phyloP scores from a whole-genome alignment of 2,329 filamentous ascomycete species.

The Neonectria coccinea region DNA sequence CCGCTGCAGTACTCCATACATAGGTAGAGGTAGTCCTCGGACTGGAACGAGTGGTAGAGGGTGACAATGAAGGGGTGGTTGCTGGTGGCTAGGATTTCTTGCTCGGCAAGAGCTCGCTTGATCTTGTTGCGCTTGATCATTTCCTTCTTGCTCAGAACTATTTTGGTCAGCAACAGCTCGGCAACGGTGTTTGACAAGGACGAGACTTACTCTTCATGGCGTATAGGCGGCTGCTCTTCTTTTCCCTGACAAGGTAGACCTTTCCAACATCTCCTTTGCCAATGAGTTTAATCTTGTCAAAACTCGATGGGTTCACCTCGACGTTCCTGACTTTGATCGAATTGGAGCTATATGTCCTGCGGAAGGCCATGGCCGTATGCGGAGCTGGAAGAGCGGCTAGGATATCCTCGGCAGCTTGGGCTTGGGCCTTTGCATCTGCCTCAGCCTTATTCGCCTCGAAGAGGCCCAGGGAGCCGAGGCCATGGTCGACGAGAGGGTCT shows the following conservation, averaged over 20 bases:
- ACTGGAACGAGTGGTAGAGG: constrained; percentile 98
- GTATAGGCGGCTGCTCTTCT: constrained; percentile 95
- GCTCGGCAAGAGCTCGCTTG: constrained; percentile 95
- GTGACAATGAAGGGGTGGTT: constrained; percentile 99
- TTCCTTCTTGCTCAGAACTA: constrained; percentile 98
- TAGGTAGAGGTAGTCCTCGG: constrained; percentile 97
- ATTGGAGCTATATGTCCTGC: constrained; percentile 97
- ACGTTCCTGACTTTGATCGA: constrained; percentile 99
- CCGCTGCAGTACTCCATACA: constrained; percentile 99
- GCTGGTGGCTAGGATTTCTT: constrained; percentile 97
- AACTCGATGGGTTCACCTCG: constrained; percentile 93
- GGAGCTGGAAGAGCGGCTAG: constrained; percentile 74
- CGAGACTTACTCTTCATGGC: constrained; percentile 90
- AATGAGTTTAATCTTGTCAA: constrained; percentile 99
- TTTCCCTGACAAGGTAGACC: constrained; percentile 96
- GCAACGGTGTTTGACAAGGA: not conserved
- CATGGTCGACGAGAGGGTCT: constrained; percentile 73
- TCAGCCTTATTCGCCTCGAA: constrained; percentile 49
- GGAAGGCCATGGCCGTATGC: constrained; percentile 79
- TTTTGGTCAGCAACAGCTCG: constrained; percentile 50
- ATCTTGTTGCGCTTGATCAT: constrained; percentile 99
- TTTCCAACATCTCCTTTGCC: constrained; percentile 99
- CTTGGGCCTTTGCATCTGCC: constrained; percentile 49
- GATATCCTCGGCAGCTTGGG: constrained; percentile 60
- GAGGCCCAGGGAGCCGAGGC: constrained; percentile 56